phyloP scores from a whole-genome alignment of 305 asterid genomes.

The Andrographis paniculata region DNA sequence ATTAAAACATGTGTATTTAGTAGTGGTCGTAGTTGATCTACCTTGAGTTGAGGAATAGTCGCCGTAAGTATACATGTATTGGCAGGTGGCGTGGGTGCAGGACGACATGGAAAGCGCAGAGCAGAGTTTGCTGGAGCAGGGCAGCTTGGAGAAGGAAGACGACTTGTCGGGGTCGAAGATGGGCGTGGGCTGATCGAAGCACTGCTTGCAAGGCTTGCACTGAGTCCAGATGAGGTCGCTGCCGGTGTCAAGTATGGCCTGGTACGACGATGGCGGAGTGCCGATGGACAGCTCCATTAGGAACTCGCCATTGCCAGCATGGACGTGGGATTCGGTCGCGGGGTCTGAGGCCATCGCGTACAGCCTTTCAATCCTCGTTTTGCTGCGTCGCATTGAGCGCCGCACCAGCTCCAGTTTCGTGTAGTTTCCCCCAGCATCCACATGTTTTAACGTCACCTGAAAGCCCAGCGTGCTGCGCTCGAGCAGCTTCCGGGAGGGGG shows the following conservation, averaged over 20 bases:
- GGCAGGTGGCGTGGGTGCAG: constrained; percentile 39
- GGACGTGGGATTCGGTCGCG: constrained; percentile 34
- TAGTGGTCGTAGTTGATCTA: too few relatives aligned
- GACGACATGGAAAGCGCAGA: constrained; percentile 41
- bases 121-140: constrained; percentile 57
- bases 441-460: constrained; percentile 36
- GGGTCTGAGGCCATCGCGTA: constrained; percentile 35
- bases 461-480: constrained; percentile 44
- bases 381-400: constrained; percentile 64
- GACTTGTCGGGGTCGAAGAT: constrained; percentile 64
- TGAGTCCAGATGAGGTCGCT: constrained; percentile 89
- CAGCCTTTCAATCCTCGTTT: constrained; percentile 35
- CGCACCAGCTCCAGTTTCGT: constrained; percentile 50
- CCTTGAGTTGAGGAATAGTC: constrained; percentile 76
- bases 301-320: constrained; percentile 72
- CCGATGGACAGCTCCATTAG: constrained; percentile 66
- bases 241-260: constrained; percentile 75
- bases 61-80: constrained; percentile 61
- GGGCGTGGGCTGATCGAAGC: constrained; percentile 54
- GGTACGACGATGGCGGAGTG: constrained; percentile 43
- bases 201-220: constrained; percentile 66
- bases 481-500: neutral
- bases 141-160: constrained; percentile 33
- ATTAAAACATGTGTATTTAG: too few relatives aligned
- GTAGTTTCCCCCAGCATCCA: constrained; percentile 50